A percentile compares a stretch with the other conserved stretches of the same genome.
Evolutionary conservation across 768 basidiomycete genomes (phyloP).

Genomic region (Phaeotremella fagi): DNA sequence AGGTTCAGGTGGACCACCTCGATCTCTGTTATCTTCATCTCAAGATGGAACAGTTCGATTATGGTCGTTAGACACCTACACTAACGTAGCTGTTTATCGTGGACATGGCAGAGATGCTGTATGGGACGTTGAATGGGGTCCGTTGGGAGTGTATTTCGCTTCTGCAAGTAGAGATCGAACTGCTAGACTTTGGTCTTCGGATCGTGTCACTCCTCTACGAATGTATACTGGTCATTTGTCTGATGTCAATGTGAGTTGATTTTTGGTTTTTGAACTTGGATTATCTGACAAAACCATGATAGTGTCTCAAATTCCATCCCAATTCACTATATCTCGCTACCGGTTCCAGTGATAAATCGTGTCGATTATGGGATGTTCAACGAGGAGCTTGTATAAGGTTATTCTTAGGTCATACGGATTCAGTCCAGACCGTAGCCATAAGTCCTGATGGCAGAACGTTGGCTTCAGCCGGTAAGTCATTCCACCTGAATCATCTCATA

Average conservation of each 20-base stretch:
- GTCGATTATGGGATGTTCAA: slow-evolving; percentile 97
- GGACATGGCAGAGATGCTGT: slow-evolving; percentile 89
- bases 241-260: slow-evolving; percentile 82
- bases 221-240: slow-evolving; percentile 94
- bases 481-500: background rate
- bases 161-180: slow-evolving; percentile 90
- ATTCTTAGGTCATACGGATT: slow-evolving; percentile 90
- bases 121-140: slow-evolving; percentile 99
- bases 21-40: slow-evolving; percentile 82
- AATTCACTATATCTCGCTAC: slow-evolving; percentile 97
- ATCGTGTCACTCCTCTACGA: slow-evolving; percentile 74
- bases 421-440: slow-evolving; percentile 76
- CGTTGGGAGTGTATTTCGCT: slow-evolving; percentile 97
- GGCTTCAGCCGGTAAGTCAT: slow-evolving; percentile 70
- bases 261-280: background rate
- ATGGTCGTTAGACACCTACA: slow-evolving; percentile 93
- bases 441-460: slow-evolving; percentile 92
- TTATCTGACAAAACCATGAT: slow-evolving; percentile 11
- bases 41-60: slow-evolving; percentile 85
- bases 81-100: slow-evolving; percentile 86
- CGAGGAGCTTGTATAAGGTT: slow-evolving; percentile 87
- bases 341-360: slow-evolving; percentile 92
- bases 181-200: slow-evolving; percentile 93
- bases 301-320: slow-evolving; percentile 96
- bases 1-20: slow-evolving; percentile 79